Conservation (phyloP, 2,329 filamentous ascomycete species). For the Ophiostoma novo-ulmi region DNA sequence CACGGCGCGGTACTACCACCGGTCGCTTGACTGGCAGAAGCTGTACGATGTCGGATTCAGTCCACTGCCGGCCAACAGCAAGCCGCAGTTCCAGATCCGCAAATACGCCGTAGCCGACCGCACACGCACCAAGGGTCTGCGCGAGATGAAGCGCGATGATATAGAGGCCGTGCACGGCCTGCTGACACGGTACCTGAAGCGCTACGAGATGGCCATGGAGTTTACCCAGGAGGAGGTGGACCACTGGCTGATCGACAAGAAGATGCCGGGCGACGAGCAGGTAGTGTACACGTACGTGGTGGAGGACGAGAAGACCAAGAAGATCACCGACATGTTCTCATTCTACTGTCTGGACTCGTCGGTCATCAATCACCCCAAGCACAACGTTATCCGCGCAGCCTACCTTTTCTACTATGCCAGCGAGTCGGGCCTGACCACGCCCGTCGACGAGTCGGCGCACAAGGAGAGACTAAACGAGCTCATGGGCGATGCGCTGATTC, state of each 20-base stretch:
- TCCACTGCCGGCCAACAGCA: slow-evolving; percentile 75
- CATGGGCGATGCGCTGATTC: slow-evolving; percentile 77
- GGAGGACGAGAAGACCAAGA: slow-evolving; percentile 61
- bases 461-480: slow-evolving; percentile 76
- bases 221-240: slow-evolving; percentile 75
- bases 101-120: slow-evolving; percentile 77
- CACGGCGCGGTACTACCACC: slow-evolving; percentile 93
- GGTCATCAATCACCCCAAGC: slow-evolving; percentile 74
- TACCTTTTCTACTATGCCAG: slow-evolving; percentile 98
- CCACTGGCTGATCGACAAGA: slow-evolving; percentile 80
- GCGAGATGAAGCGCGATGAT: slow-evolving; percentile 75
- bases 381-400: slow-evolving; percentile 76
- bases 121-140: slow-evolving; percentile 68
- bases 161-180: slow-evolving; percentile 69
- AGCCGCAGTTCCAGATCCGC: slow-evolving; percentile 75
- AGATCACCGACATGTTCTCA: slow-evolving; percentile 93
- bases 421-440: slow-evolving; percentile 63
- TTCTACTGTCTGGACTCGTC: slow-evolving; percentile 95
- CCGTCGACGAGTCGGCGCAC: slow-evolving; percentile 53
- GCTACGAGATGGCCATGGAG: slow-evolving; percentile 78
- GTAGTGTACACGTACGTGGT: slow-evolving; percentile 94
- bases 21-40: slow-evolving; percentile 91
- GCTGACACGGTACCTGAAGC: slow-evolving; percentile 68
- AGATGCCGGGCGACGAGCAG: slow-evolving; percentile 60
- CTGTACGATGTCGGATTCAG: slow-evolving; percentile 93